Evolutionary conservation across 768 basidiomycete genomes (phyloP), one percentile per base, ranked within the genome.

Genomic region (Mycena vulgaris): DNA sequence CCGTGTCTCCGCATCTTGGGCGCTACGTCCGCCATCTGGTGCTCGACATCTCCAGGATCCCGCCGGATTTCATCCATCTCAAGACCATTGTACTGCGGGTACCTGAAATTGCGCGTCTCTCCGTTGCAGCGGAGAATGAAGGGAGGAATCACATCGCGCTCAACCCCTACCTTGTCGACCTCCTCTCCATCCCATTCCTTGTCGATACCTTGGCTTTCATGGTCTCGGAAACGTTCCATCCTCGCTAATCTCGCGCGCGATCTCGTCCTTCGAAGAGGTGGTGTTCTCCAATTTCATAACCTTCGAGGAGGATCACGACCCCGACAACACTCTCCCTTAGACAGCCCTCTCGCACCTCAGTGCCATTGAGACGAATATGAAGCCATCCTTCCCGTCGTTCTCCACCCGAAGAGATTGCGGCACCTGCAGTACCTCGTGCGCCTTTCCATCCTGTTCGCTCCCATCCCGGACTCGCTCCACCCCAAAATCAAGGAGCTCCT

Each of bases 1-100:
- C 56, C 13, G 0, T 8, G 6, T 66, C 65, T 25, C 65, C 56
- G 6, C 65, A 66, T 42, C 56, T 66, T 25, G 47, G 33, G 7
- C 2, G 28, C 30, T 51, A 66, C n/a, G 45, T 66, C 13, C 47
- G 8, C 17, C 1, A 9, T 13, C 13, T 58, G 25, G 33, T 47
- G 2, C 45, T 58, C 16, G 13, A 66, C 16, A 59, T 66, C 10
- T 11, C 8, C 5, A 5, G 11, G 5, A 27, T 66, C 2, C 65
- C 65, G 5, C 0, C 3, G 25, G 35, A 59, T 23, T 66, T 2
- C 28, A 7, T 23, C 1, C 19, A 21, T 0, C 55, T 48, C 30
- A 65, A 65, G 31, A 3, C 11, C 13, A 49, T 66, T 25, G 14
- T 66, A 27, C 5, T 47, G 9, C 45, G 9, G 6, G 11, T 51